Evolutionary conservation across 768 basidiomycete genomes (phyloP).

Genomic region (Suillus cothurnatus): DNA sequence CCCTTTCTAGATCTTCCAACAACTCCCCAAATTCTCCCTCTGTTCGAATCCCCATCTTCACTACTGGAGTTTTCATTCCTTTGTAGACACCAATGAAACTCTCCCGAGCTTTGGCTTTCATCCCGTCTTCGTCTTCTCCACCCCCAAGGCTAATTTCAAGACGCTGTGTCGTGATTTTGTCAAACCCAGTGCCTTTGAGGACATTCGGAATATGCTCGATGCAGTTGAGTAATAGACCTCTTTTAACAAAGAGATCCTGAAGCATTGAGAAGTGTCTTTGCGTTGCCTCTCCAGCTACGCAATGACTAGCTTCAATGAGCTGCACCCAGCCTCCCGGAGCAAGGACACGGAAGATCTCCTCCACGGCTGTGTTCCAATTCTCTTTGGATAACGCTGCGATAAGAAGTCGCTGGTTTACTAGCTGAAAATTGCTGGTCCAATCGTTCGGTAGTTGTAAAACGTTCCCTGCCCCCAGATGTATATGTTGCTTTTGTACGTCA

Average conservation of each 20-base stretch:
- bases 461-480: slow-evolving; percentile 27
- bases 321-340: slow-evolving; percentile 36
- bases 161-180: neutral
- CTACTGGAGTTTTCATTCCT: neutral
- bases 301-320: slow-evolving; percentile 28
- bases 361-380: slow-evolving; percentile 29
- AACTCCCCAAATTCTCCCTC: neutral
- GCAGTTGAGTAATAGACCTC: neutral
- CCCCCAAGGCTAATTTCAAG: neutral
- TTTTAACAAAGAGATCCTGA: slow-evolving; percentile 2
- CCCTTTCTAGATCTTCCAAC: slow-evolving; percentile 1
- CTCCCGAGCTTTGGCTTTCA: neutral
- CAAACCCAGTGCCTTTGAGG: neutral
- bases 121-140: neutral
- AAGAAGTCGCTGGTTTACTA: slow-evolving; percentile 37
- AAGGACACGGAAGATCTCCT: slow-evolving; percentile 34
- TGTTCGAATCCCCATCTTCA: slow-evolving; percentile 4
- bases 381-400: slow-evolving; percentile 28
- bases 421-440: slow-evolving; percentile 33
- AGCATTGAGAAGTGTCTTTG: slow-evolving; percentile 1
- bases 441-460: slow-evolving; percentile 30
- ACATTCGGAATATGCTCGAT: slow-evolving; percentile 1
- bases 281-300: neutral
- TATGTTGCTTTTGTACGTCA: slow-evolving; percentile 8
- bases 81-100: neutral